These are phyloP conservation scores for Eucalyptus globulus DNA, from an alignment of 345 rosid species.

Conservation along the genomic window DNA sequence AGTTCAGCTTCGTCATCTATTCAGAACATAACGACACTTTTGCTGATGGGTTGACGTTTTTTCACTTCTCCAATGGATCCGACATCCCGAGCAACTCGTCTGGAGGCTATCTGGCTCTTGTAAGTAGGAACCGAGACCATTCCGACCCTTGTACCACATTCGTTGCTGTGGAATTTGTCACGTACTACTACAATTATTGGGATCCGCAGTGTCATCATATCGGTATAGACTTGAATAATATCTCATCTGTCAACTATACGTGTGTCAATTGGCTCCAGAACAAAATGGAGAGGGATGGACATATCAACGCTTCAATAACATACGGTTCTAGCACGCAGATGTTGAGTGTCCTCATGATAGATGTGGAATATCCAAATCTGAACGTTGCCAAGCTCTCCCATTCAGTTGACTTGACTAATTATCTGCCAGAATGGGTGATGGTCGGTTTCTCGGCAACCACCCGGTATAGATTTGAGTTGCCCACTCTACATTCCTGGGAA, in stretches of 20 bases:
- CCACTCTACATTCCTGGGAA: conserved; percentile 1
- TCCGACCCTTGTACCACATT: background rate
- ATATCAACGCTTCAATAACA: background rate
- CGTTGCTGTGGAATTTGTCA: conserved; percentile 7
- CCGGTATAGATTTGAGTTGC: background rate
- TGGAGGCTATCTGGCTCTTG: background rate
- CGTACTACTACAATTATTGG: background rate
- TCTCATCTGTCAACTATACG: background rate
- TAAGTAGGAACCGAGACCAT: background rate
- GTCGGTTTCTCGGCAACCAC: conserved; percentile 7
- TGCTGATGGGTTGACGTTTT: conserved; percentile 6
- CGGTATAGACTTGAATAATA: background rate
- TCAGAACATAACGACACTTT: background rate
- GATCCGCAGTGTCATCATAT: background rate
- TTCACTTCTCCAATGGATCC: background rate
- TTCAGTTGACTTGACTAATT: background rate
- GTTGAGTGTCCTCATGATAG: background rate
- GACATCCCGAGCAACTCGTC: background rate
- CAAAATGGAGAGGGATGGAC: background rate
- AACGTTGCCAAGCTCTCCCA: background rate
- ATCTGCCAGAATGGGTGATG: conserved; percentile 6
- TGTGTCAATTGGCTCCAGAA: background rate
- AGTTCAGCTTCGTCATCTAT: background rate
- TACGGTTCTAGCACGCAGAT: background rate
- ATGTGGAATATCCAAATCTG: background rate